Percentiles rank a stretch among this genome's conserved stretches.
Conservation (phyloP, 805 yeast species). For the Saccharomyces jurei region DNA sequence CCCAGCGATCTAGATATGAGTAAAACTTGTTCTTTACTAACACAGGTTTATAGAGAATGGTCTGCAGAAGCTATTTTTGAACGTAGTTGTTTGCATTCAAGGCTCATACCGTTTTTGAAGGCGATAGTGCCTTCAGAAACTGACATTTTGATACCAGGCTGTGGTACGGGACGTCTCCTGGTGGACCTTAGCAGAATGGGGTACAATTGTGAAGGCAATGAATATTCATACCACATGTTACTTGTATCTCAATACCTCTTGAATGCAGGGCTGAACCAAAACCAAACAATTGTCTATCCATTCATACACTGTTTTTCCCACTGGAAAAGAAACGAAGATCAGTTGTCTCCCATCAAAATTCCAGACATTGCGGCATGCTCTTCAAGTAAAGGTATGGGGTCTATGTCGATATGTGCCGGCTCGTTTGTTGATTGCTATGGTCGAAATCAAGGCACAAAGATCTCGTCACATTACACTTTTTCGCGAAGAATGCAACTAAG, state of each 20-base stretch:
- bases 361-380: constrained; percentile 34
- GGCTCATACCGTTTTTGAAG: constrained; percentile 28
- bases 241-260: constrained; percentile 43
- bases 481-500: constrained; percentile 29
- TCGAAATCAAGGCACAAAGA: constrained; percentile 27
- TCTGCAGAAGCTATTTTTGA: constrained; percentile 40
- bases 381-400: constrained; percentile 32
- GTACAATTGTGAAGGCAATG: constrained; percentile 50
- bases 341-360: constrained; percentile 37
- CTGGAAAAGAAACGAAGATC: constrained; percentile 35
- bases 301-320: constrained; percentile 43
- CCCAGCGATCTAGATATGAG: constrained; percentile 37
- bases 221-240: constrained; percentile 54
- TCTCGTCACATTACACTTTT: constrained; percentile 5
- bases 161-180: constrained; percentile 51
- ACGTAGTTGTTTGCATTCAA: constrained; percentile 32
- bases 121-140: constrained; percentile 31
- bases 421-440: constrained; percentile 59
- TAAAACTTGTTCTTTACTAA: constrained; percentile 46
- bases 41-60: constrained; percentile 52
- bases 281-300: constrained; percentile 39
- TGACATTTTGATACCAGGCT: constrained; percentile 47
- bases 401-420: constrained; percentile 61
- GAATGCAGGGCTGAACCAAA: constrained; percentile 35
- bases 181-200: constrained; percentile 43